Percentiles rank a stretch among this genome's conserved stretches.
Conservation (phyloP, 371 early-diverging fungal genomes). For the Coemansia sp. region DNA sequence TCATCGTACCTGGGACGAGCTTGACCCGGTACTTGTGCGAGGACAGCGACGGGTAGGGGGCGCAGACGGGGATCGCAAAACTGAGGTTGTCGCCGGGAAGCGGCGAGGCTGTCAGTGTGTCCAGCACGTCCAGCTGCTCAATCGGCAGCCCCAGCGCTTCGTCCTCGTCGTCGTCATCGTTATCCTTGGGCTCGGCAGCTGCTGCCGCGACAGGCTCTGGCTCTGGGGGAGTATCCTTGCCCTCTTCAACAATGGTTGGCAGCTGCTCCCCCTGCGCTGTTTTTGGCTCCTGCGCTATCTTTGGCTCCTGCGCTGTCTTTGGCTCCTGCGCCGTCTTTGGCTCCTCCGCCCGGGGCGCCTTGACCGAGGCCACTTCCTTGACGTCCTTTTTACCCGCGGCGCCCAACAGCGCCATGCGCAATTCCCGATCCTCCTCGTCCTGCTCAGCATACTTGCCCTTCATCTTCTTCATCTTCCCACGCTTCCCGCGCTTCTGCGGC, state of each 20-base stretch:
- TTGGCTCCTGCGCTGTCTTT: conserved; percentile 22
- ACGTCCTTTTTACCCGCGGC: conserved; percentile 24
- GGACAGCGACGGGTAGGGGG: conserved; percentile 87
- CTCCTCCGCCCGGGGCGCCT: background rate
- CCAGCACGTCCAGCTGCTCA: conserved; percentile 62
- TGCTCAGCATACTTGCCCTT: conserved; percentile 87
- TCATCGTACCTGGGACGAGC: conserved; percentile 91
- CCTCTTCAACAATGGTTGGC: conserved; percentile 26
- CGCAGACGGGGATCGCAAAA: conserved; percentile 94
- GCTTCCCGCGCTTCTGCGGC: conserved; percentile 74
- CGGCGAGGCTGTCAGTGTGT: conserved; percentile 78
- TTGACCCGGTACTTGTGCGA: conserved; percentile 96
- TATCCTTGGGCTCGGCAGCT: conserved; percentile 4
- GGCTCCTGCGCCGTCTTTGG: background rate
- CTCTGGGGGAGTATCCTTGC: background rate
- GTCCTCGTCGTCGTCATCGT: conserved; percentile 3
- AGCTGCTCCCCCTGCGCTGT: background rate
- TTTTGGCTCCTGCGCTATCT: background rate
- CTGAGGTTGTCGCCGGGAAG: conserved; percentile 76
- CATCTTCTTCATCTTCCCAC: conserved; percentile 84
- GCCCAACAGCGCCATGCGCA: conserved; percentile 75
- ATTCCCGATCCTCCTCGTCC: conserved; percentile 86
- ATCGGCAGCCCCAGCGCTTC: conserved; percentile 2
- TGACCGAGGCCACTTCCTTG: background rate
- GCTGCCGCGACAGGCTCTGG: background rate